phyloP scores from a whole-genome alignment of 2,329 filamentous ascomycete genomes.

The Mariannaea sp. region DNA sequence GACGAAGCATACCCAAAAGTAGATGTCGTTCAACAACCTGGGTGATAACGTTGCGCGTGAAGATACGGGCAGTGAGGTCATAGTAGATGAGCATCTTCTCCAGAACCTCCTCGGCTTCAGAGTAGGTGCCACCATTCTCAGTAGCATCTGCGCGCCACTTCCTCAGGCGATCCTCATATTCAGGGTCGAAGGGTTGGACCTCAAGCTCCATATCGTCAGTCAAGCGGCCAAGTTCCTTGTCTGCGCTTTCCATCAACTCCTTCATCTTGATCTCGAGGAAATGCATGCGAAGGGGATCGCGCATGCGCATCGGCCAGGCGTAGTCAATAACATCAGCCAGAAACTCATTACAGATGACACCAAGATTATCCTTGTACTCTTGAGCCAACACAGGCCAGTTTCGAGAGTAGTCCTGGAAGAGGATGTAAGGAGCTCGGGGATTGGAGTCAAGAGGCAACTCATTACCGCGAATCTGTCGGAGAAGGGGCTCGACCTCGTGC shows the following conservation, averaged over 20 bases:
- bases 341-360: slow-evolving; percentile 60
- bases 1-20: slow-evolving; percentile 55
- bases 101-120: slow-evolving; percentile 57
- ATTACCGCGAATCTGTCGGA: slow-evolving; percentile 56
- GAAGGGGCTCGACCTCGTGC: slow-evolving; percentile 54
- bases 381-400: slow-evolving; percentile 58
- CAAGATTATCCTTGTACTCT: slow-evolving; percentile 59
- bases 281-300: slow-evolving; percentile 53
- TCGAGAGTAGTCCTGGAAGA: slow-evolving; percentile 58
- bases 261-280: slow-evolving; percentile 57
- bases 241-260: slow-evolving; percentile 52
- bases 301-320: slow-evolving; percentile 57
- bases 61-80: slow-evolving; percentile 57
- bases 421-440: slow-evolving; percentile 57
- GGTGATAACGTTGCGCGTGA: slow-evolving; percentile 58
- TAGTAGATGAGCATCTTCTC: slow-evolving; percentile 63
- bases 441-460: slow-evolving; percentile 59
- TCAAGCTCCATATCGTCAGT: slow-evolving; percentile 58
- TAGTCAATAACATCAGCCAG: slow-evolving; percentile 56
- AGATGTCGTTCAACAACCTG: slow-evolving; percentile 58
- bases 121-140: slow-evolving; percentile 52
- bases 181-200: slow-evolving; percentile 58
- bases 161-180: slow-evolving; percentile 56
- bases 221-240: slow-evolving; percentile 51
- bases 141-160: slow-evolving; percentile 52